Conservation (phyloP, 2,329 filamentous ascomycete genomes). For the Aspergillus pseudoterreus region DNA sequence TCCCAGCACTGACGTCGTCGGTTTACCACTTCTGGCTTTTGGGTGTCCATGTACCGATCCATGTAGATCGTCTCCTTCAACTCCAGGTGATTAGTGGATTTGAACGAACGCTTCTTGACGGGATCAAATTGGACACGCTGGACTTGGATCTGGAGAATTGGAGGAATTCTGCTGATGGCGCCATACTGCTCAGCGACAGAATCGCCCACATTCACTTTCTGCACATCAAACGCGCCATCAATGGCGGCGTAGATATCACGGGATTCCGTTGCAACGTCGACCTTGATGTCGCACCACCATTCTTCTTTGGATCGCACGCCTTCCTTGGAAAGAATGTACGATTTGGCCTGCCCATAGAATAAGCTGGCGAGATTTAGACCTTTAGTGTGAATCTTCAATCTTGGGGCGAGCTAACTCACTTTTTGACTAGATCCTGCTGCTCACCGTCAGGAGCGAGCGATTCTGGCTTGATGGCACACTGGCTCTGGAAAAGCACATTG, state of each 20-base stretch:
- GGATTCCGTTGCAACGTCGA: constrained; percentile 56
- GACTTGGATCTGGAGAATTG: constrained; percentile 84
- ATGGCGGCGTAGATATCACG: constrained; percentile 78
- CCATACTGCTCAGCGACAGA: constrained; percentile 60
- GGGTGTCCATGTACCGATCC: constrained; percentile 75
- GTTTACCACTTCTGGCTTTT: constrained; percentile 58
- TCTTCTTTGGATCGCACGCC: constrained; percentile 51
- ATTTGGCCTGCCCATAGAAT: constrained; percentile 49
- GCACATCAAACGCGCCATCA: constrained; percentile 78
- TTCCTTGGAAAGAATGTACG: constrained; percentile 44
- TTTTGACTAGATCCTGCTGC: constrained; percentile 75
- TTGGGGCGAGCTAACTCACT: constrained; percentile 34
- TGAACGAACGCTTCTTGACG: constrained; percentile 57
- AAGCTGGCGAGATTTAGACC: constrained; percentile 28
- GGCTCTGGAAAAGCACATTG: constrained; percentile 84
- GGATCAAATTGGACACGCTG: constrained; percentile 74
- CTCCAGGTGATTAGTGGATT: constrained; percentile 72
- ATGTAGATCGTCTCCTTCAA: constrained; percentile 81
- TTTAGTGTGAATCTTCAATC: no score
- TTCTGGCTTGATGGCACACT: constrained; percentile 77
- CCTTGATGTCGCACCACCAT: constrained; percentile 60
- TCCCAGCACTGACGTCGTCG: constrained; percentile 70
- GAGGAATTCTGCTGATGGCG: constrained; percentile 72
- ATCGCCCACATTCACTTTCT: constrained; percentile 67
- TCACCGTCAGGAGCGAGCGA: constrained; percentile 65